Evolutionary conservation across 257 asterid species (phyloP).

Genomic region (Solanum bukasovii): DNA sequence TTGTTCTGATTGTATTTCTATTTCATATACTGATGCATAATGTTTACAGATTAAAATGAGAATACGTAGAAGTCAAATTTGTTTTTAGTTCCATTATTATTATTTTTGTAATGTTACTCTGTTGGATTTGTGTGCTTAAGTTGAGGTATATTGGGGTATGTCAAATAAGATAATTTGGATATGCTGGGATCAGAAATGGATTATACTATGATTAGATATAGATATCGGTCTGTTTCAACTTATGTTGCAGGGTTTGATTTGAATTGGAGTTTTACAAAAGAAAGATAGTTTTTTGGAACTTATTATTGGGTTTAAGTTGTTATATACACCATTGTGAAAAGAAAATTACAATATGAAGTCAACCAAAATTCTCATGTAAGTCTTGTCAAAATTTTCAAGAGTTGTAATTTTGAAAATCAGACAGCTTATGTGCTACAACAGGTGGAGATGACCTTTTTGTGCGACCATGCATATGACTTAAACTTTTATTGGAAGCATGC

Average conservation of each 20-base stretch:
- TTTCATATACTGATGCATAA: too few relatives aligned
- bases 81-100: not conserved
- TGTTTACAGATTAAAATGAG: not conserved
- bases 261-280: not conserved
- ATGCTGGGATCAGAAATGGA: not conserved
- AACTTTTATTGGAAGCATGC: not conserved
- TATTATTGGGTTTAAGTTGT: not conserved
- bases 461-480: not conserved
- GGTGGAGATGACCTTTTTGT: not conserved
- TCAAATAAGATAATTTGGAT: not conserved
- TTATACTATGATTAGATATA: not conserved
- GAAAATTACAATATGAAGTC: not conserved
- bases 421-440: not conserved
- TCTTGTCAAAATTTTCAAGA: not conserved
- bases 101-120: too few relatives aligned
- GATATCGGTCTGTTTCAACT: not conserved
- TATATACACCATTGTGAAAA: not conserved
- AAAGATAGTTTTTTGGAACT: not conserved
- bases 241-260: not conserved
- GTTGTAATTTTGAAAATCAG: not conserved
- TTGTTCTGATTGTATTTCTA: too few relatives aligned
- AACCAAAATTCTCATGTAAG: not conserved
- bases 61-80: not conserved
- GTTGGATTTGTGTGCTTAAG: not conserved
- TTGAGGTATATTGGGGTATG: not conserved